phyloP scores from a whole-genome alignment of 2,329 filamentous ascomycete species.

The Neofusicoccum ribis region DNA sequence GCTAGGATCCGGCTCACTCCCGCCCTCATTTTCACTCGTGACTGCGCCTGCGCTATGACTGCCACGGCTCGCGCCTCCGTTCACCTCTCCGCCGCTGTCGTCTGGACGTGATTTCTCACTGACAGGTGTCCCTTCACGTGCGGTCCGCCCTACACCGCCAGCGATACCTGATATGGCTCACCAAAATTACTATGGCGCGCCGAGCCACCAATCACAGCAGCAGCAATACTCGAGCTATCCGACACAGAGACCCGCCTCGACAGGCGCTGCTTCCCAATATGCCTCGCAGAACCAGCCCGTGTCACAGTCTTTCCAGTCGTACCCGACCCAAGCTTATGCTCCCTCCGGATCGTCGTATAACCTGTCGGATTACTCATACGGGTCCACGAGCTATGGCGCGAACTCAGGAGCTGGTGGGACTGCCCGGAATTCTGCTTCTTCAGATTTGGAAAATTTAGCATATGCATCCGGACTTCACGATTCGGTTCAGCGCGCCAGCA shows the following conservation, averaged over 20 bases:
- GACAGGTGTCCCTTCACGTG: background rate
- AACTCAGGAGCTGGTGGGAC: background rate
- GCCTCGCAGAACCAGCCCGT: background rate
- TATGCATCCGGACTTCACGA: constrained; percentile 13
- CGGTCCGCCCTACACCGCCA: no score
- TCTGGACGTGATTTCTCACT: background rate
- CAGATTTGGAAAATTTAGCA: constrained; percentile 17
- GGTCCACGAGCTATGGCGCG: constrained; percentile 8
- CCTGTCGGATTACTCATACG: constrained; percentile 16
- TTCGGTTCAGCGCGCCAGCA: background rate
- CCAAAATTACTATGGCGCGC: constrained; percentile 5
- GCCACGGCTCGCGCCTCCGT: background rate
- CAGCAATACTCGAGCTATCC: background rate
- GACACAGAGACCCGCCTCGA: background rate
- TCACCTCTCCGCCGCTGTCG: background rate
- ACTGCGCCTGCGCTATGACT: background rate
- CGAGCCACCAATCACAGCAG: background rate
- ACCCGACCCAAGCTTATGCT: background rate
- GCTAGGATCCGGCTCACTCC: no score
- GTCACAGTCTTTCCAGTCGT: background rate
- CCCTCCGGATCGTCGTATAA: background rate
- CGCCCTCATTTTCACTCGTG: background rate
- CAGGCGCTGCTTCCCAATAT: background rate
- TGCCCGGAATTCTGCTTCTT: background rate
- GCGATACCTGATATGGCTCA: constrained; percentile 1